Evolutionary conservation across 208 protist genomes (phyloP).

Genomic region (Trypanosoma cruzi): DNA sequence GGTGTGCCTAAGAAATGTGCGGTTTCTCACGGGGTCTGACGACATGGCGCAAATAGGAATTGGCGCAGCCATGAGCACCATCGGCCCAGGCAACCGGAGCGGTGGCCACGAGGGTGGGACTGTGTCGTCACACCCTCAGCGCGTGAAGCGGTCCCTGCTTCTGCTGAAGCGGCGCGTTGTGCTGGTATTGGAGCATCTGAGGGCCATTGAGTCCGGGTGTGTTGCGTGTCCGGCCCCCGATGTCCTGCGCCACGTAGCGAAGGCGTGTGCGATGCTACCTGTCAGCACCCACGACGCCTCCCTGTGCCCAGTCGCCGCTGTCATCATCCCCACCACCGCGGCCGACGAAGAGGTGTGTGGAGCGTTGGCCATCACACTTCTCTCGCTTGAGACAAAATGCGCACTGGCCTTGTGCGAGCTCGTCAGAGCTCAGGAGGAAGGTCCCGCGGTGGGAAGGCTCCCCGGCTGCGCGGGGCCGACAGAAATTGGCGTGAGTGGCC

Average conservation of each 20-base stretch:
- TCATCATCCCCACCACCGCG: too few relatives aligned
- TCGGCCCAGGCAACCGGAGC: background rate
- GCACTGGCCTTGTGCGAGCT: conserved; percentile 8
- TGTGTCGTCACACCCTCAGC: conserved; percentile 9
- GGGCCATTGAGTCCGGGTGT: conserved; percentile 23
- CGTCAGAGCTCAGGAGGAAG: too few relatives aligned
- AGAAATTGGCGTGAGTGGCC: background rate
- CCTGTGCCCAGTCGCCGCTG: too few relatives aligned
- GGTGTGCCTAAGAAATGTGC: conserved; percentile 12
- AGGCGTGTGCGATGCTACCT: too few relatives aligned
- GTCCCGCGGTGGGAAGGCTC: too few relatives aligned
- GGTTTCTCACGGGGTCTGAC: conserved; percentile 29
- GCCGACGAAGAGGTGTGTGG: too few relatives aligned
- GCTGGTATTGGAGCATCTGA: conserved; percentile 37
- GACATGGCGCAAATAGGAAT: conserved; percentile 35
- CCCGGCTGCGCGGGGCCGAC: background rate
- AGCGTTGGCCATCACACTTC: conserved; percentile 20
- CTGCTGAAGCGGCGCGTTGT: conserved; percentile 37
- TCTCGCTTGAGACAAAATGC: conserved; percentile 22
- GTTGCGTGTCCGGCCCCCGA: conserved; percentile 16
- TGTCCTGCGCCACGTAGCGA: too few relatives aligned
- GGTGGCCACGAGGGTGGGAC: background rate
- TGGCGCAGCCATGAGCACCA: conserved; percentile 28
- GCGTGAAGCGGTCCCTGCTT: conserved; percentile 22
- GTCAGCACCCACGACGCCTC: too few relatives aligned